Percentiles rank a stretch among this genome's conserved stretches.
Evolutionary conservation across 2,329 filamentous ascomycete species (phyloP).

Genomic region (Botrytis porri): DNA sequence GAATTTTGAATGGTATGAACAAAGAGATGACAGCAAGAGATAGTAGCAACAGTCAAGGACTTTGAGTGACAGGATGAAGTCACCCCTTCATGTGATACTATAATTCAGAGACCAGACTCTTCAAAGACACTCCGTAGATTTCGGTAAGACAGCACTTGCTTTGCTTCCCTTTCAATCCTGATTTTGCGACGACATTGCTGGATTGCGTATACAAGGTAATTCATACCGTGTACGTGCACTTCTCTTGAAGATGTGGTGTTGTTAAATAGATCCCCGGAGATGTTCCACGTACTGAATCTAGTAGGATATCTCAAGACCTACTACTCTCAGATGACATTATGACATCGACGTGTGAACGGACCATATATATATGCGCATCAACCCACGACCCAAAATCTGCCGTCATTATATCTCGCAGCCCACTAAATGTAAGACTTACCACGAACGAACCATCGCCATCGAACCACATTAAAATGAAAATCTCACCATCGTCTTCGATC

Average conservation of each 20-base stretch:
- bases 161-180: not conserved
- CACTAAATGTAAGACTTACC: not conserved
- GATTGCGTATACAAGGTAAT: fast-evolving
- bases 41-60: fast-evolving
- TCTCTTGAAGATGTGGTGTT: not conserved
- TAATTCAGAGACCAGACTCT: too few species aligned
- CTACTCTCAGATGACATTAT: not conserved
- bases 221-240: not conserved
- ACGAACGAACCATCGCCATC: not conserved
- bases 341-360: not conserved
- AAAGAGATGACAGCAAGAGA: not conserved
- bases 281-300: too few species aligned
- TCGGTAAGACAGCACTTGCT: not conserved
- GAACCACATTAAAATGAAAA: not conserved
- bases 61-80: not conserved
- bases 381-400: not conserved
- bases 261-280: too few species aligned
- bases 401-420: not conserved
- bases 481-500: not conserved
- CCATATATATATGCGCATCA: not conserved
- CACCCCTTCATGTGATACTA: not conserved
- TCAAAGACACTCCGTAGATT: too few species aligned
- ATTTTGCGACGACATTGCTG: fast-evolving
- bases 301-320: not conserved
- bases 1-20: not conserved